These are phyloP conservation scores for Crucihimalaya himalaica DNA, from an alignment of 345 rosid genomes.

Conservation along the genomic window DNA sequence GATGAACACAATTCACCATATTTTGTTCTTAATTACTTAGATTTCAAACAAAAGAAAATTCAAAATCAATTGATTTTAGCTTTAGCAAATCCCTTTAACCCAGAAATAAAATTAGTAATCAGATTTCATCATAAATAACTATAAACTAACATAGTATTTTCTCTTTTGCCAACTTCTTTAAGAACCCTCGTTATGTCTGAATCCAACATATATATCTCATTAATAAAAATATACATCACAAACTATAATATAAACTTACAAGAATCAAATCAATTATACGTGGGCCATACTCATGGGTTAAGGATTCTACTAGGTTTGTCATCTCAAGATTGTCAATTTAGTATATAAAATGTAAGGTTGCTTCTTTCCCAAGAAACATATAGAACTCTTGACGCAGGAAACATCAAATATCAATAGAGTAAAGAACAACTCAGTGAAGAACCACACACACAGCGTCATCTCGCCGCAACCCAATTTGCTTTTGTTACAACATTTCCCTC, in stretches of 20 bases:
- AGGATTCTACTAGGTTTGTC: constrained; percentile 35
- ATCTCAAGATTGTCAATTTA: constrained; percentile 27
- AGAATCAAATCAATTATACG: constrained; percentile 36
- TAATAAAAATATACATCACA: not conserved
- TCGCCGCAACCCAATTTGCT: constrained; percentile 56
- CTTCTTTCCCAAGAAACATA: constrained; percentile 33
- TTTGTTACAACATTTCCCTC: constrained; percentile 40
- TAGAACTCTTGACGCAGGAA: constrained; percentile 7
- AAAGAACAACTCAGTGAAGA: constrained; percentile 21
- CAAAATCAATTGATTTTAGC: not conserved
- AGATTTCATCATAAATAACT: not conserved
- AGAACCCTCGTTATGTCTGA: not conserved
- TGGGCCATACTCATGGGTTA: constrained; percentile 34
- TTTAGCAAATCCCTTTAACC: too few species aligned
- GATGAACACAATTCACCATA: not conserved
- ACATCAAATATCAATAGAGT: constrained; percentile 22
- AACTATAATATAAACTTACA: constrained; percentile 15
- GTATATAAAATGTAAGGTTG: constrained; percentile 27
- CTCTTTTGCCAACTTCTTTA: not conserved
- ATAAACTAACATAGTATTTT: not conserved
- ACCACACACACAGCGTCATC: constrained; percentile 48
- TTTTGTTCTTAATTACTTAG: not conserved
- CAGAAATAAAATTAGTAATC: too few species aligned
- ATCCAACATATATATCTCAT: not conserved
- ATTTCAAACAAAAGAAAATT: not conserved